Base-by-base conservation (phyloP, 192 early-diverging fungal genomes). In the Gamsiella multidivaricata region DNA sequence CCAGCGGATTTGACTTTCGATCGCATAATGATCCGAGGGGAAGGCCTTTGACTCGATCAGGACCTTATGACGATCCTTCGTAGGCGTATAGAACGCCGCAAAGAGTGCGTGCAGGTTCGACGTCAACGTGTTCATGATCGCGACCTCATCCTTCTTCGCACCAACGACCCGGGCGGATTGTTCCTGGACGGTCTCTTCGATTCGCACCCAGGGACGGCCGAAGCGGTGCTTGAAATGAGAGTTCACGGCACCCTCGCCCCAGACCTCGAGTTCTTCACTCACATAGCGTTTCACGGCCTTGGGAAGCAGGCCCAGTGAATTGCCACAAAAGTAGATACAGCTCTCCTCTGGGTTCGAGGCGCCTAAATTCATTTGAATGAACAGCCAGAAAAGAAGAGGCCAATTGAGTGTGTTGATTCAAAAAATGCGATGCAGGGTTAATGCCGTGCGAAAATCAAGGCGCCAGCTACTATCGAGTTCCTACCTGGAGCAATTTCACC, bases 21-120 rank as follows among this genome's bases (percentile, higher is more conserved):
- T 81, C 0, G 95, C 96, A 76, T 95, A 99, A 88, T 92, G 91
- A 74, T 99, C 96, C 4, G 96, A 97, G 3, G 97, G 97, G 65
- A 99, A 99, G 3, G 95, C 91, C 80, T 94, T 94, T 62, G 80
- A 80, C 79, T 99, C 97, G 42, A 99, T 94, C 65, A 99, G 57
- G 49, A 99, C 91, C 86, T 95, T 95, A 78, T 82, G 91, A 7
- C 93, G 85, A 7, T 73, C 61, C 0, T 57, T 28, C 2, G 91
- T 93, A 10, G 97, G 97, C n/a, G 84, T 84, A 84, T 97, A 99
- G 82, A 99, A 99, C 18, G 97, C 87, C 15, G 92, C 90, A 80
- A 99, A 84, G 70, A 98, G 82, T 34, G 94, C 86, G 70, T 99
- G 97, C 12, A 99, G 61, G 75, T 98, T 98, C 43, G 88, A 88